Evolutionary conservation across 2,329 filamentous ascomycete genomes (phyloP).

Genomic region (Metarhizium robertsii): DNA sequence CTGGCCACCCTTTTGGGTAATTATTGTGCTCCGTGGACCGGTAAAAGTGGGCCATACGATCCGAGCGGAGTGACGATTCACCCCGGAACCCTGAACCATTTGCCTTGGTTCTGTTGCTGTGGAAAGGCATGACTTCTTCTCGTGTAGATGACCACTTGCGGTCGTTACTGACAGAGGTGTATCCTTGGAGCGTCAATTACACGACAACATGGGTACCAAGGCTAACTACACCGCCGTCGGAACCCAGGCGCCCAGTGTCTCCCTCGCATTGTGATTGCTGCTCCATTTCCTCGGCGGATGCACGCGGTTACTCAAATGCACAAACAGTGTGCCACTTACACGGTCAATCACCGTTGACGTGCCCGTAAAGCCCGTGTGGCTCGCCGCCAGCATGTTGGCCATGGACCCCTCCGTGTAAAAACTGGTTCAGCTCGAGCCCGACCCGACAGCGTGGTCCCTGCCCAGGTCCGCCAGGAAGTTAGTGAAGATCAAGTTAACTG

Average conservation of each 20-base stretch:
- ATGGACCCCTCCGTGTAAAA: constrained; percentile 14
- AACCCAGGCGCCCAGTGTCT: constrained; percentile 11
- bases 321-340: constrained; percentile 10
- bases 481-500: constrained; percentile 22
- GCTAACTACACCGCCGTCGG: constrained; percentile 2
- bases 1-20: background rate
- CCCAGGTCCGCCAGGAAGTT: constrained; percentile 20
- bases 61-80: no score
- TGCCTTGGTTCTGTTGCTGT: no score
- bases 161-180: no score
- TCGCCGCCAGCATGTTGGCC: constrained; percentile 13
- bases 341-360: constrained; percentile 16
- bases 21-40: no score
- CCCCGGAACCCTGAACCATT: no score
- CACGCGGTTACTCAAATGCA: constrained; percentile 13
- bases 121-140: no score
- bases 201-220: no score
- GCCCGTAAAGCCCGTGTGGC: constrained; percentile 9
- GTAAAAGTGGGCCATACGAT: no score
- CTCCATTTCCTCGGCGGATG: constrained; percentile 14
- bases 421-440: constrained; percentile 11
- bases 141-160: no score
- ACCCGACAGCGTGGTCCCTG: constrained; percentile 11
- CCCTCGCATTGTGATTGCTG: constrained; percentile 18
- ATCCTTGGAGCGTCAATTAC: no score